Evolutionary conservation across 208 protist genomes (phyloP).

Genomic region (Paratrypanosoma confusum): DNA sequence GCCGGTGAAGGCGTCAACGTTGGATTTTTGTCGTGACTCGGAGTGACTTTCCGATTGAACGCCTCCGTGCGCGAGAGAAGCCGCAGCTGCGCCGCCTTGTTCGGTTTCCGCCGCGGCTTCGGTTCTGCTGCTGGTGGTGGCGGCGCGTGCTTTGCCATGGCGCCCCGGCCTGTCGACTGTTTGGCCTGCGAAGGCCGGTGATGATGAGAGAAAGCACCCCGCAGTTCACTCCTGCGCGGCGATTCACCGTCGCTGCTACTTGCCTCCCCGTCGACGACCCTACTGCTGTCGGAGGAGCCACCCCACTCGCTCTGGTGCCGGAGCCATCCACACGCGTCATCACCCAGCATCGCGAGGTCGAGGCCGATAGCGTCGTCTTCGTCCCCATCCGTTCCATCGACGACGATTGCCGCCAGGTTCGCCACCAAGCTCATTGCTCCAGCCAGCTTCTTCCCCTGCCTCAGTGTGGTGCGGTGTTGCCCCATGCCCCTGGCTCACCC

Average conservation of each 20-base stretch:
- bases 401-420: slow-evolving; percentile 15
- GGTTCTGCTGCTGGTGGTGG: too few relatives aligned
- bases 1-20: too few relatives aligned
- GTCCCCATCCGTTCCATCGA: slow-evolving; percentile 6
- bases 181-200: too few relatives aligned
- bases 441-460: not conserved
- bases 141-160: not conserved
- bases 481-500: too few relatives aligned
- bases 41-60: too few relatives aligned
- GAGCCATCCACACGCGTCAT: slow-evolving; percentile 7
- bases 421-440: slow-evolving; percentile 42
- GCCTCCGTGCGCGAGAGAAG: slow-evolving; percentile 25
- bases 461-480: too few relatives aligned
- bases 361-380: slow-evolving; percentile 17
- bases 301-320: slow-evolving; percentile 20
- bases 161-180: too few relatives aligned
- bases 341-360: slow-evolving; percentile 3
- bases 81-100: slow-evolving; percentile 18
- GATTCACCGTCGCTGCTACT: not conserved
- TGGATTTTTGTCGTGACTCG: too few relatives aligned
- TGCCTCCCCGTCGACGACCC: not conserved
- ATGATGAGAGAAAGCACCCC: too few relatives aligned
- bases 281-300: slow-evolving; percentile 11
- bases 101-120: slow-evolving; percentile 14
- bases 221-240: too few relatives aligned